Base-by-base conservation (phyloP, 2,329 filamentous ascomycete species). In the Gnomoniopsis sp. region DNA sequence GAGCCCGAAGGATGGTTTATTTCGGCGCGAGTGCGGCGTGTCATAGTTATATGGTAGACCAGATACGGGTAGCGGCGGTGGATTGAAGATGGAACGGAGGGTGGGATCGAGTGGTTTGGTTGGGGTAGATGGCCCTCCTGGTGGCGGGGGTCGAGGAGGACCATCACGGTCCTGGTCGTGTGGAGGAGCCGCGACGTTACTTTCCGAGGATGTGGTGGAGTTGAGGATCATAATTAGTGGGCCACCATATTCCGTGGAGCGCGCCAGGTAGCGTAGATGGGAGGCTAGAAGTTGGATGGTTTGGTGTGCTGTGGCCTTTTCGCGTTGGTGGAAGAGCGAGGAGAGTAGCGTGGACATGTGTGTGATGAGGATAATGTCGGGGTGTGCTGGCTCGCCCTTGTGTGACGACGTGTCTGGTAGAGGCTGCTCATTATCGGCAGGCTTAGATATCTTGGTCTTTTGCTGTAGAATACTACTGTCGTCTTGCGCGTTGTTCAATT, bases 221-320 rank as follows among this genome's bases (percentile, higher is more conserved):
- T 86, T 87, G 57, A 85, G 75, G 2, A 87, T 70, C 59, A 87
- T 68, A 33, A 85, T 71, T 6, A 86, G 74, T 1, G 82, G 77
- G 14, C 69, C 74, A 12, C 72, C 71, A 8, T 71, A 57, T 22
- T 62, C 34, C 0, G 75, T 63, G 10, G 69, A 74, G 33, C 73
- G 75, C 1, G 80, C 71, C 8, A 85, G 69, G 60, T 72, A 69
- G 21, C 77, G 76, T 14, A 86, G 70, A 49, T 74, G 76, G 3
- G 61, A 72, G 26, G 76, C 75, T 22, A 87, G 75, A n/a, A 74
- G 69, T 36, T 76, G 73, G n/a, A 84, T 70, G 14, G 72, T 70
- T 4, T 68, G 66, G 69, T 85, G 82, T 1, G 82, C 83, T 44
- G 73, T 66, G 3, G 71, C 66, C 60, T 72, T 79, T 64, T 77